Conservation (phyloP, 2,329 filamentous ascomycete genomes). For the Epichloe gansuensis region DNA sequence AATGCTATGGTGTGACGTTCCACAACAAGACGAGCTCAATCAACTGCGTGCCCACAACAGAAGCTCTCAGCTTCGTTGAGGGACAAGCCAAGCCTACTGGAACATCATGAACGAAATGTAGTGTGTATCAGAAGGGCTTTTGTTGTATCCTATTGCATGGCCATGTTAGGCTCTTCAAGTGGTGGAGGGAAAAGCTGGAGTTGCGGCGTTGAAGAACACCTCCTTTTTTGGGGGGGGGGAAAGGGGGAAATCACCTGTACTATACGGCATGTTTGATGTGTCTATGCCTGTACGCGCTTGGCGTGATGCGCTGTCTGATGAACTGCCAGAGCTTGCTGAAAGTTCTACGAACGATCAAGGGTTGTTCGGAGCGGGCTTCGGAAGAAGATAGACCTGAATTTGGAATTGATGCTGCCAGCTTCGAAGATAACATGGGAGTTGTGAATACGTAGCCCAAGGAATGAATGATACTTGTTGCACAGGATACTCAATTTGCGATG, state of each 20-base stretch:
- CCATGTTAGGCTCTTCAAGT: no score
- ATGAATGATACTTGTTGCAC: not conserved
- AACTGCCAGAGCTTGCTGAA: not conserved
- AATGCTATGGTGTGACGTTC: slow-evolving; percentile 94
- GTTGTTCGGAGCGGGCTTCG: no score
- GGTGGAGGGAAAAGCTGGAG: not conserved
- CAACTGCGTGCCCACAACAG: slow-evolving; percentile 75
- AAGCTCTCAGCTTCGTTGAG: slow-evolving; percentile 88
- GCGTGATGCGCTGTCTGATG: not conserved
- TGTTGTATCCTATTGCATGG: no score
- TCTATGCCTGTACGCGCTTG: not conserved
- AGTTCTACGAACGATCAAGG: not conserved
- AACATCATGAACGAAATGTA: slow-evolving; percentile 6
- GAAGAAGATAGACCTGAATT: not conserved
- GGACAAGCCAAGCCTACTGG: slow-evolving; percentile 44
- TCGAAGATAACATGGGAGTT: not conserved
- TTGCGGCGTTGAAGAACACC: not conserved
- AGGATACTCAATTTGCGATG: not conserved
- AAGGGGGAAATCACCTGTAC: not conserved
- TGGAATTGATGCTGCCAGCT: not conserved
- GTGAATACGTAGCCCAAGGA: no score
- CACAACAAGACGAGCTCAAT: slow-evolving; percentile 90
- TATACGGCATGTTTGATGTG: not conserved
- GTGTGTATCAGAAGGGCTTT: not conserved
- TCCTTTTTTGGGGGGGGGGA: not conserved